Conservation (phyloP, 2,329 filamentous ascomycete species). For the Chaetothyriales sp. region DNA sequence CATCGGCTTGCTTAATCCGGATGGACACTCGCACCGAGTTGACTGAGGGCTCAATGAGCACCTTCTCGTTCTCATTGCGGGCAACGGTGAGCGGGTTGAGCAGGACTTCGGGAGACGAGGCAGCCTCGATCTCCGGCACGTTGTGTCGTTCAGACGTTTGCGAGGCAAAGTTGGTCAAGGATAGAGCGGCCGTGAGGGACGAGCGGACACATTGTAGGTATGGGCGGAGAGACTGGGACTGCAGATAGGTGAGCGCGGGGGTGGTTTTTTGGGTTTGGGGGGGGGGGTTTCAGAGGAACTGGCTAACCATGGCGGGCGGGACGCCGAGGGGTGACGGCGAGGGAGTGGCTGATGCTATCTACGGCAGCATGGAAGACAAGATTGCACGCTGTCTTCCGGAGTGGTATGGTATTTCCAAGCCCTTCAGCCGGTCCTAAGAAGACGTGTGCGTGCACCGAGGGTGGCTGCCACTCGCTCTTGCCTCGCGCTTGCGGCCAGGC, state of each 20-base stretch:
- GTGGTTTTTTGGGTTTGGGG: conserved; percentile 20
- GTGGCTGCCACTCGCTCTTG: too few relatives aligned
- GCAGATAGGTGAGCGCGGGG: conserved; percentile 4
- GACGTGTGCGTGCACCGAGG: too few relatives aligned
- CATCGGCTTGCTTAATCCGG: conserved; percentile 98
- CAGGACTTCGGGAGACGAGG: conserved; percentile 82
- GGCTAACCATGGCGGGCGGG: background rate
- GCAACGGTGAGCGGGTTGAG: conserved; percentile 82
- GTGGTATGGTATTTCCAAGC: background rate
- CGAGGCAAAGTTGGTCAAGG: conserved; percentile 91
- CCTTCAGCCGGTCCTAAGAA: too few relatives aligned
- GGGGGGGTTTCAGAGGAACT: background rate
- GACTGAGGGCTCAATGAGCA: conserved; percentile 89
- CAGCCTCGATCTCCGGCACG: conserved; percentile 91
- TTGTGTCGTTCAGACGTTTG: conserved; percentile 95
- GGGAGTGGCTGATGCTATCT: background rate
- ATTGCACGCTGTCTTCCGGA: background rate
- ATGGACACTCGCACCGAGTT: conserved; percentile 97
- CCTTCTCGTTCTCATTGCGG: conserved; percentile 92
- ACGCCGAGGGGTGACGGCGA: background rate
- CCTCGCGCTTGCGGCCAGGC: background rate
- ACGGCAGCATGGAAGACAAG: background rate
- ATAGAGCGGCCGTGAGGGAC: conserved; percentile 84
- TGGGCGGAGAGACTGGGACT: conserved; percentile 93
- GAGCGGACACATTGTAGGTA: conserved; percentile 94